Evolutionary conservation across 2,329 filamentous ascomycete species (phyloP).

Genomic region (Ophiostoma piceae): DNA sequence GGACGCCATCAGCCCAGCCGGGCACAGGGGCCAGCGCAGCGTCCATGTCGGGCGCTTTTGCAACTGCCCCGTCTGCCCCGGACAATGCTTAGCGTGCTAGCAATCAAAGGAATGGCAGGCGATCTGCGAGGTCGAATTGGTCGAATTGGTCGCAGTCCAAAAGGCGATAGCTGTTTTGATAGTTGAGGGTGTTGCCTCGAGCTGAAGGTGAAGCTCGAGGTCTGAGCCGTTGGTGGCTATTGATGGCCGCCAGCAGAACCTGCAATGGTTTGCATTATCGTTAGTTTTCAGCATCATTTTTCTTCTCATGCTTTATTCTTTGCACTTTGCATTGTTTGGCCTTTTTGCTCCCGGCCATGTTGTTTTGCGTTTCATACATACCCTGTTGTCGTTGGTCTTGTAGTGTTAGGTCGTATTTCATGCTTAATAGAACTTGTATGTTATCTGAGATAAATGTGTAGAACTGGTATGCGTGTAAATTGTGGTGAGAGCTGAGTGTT

Average conservation of each 20-base stretch:
- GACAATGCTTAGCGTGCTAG: neutral
- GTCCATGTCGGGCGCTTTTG: slow-evolving; percentile 12
- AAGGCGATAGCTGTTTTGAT: neutral
- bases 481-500: no score
- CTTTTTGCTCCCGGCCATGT: neutral
- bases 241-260: neutral
- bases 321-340: neutral
- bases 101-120: no score
- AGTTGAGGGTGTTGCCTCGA: neutral
- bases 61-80: no score
- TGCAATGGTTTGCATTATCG: neutral
- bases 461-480: no score
- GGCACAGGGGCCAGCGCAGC: slow-evolving; percentile 20
- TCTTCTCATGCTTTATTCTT: neutral
- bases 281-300: neutral
- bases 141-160: neutral
- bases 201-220: neutral
- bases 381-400: slow-evolving; percentile 4
- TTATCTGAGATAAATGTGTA: no score
- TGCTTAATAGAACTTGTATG: neutral
- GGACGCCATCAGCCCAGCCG: slow-evolving; percentile 19
- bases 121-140: no score
- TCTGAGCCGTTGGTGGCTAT: neutral
- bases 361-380: slow-evolving; percentile 7
- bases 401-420: neutral